Percentiles rank a stretch among this genome's conserved stretches.
Evolutionary conservation across 371 early-diverging fungal genomes (phyloP).

Genomic region (Rhizomucor pusillus): DNA sequence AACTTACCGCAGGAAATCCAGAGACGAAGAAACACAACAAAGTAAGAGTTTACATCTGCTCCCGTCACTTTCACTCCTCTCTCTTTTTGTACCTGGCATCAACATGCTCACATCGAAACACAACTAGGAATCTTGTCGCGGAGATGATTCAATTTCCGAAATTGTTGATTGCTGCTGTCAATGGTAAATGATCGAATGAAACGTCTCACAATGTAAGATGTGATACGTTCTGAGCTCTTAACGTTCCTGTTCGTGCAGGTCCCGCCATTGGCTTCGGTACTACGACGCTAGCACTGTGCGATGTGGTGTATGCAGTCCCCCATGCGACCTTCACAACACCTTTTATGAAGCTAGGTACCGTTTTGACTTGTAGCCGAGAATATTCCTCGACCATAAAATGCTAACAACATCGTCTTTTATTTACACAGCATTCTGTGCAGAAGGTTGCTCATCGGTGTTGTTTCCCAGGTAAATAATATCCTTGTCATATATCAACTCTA

Average conservation of each 20-base stretch:
- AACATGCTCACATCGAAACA: no score
- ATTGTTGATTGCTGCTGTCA: conserved; percentile 70
- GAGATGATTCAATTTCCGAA: conserved; percentile 69
- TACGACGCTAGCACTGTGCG: conserved; percentile 67
- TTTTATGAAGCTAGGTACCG: conserved; percentile 63
- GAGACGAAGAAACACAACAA: conserved; percentile 18
- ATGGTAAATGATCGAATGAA: conserved; percentile 58
- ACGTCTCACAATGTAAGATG: no score
- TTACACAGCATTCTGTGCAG: conserved; percentile 63
- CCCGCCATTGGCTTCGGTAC: conserved; percentile 71
- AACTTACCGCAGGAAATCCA: conserved; percentile 24
- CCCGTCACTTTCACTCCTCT: no score
- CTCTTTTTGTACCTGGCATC: no score
- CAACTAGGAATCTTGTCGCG: conserved; percentile 47
- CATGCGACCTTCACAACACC: conserved; percentile 66
- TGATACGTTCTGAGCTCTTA: no score
- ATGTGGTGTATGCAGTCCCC: conserved; percentile 65
- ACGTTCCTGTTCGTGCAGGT: conserved; percentile 40
- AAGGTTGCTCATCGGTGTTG: conserved; percentile 62
- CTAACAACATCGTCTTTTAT: no score
- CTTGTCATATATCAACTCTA: no score
- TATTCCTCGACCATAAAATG: no score
- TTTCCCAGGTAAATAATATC: conserved; percentile 48
- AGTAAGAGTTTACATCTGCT: conserved; percentile 13
- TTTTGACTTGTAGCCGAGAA: no score